Evolutionary conservation across 2,329 filamentous ascomycete species (phyloP), one percentile per base, ranked within the genome.

Genomic region (Colletotrichum endophyticum): DNA sequence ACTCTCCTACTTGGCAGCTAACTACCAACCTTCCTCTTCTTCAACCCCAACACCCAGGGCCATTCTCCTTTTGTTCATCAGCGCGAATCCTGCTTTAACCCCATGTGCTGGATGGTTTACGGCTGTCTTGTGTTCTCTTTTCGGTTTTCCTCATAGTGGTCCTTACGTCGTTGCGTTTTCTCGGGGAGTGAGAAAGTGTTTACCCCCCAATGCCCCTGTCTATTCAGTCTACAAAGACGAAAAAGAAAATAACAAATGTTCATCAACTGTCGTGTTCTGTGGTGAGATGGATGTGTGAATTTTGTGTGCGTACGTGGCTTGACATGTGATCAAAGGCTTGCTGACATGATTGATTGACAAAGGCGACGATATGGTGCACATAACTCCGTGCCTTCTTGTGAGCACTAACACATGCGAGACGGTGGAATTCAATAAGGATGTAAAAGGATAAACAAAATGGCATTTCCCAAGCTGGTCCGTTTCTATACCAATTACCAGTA

Each of bases 211-310:
- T 77, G 77, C 71, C 77, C 76, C 67, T 64, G 75, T 78, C 72
- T 72, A 77, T 78, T 78, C 73, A 61, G 77, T 78, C 72, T 76
- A 44, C 64, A 71, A 53, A 78, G 72, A 78, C 72, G 36, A 72
- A 70, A 71, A 77, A 78, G 70, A 78, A 77, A 78, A 78, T 77
- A 70, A 75, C 77, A 75, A 72, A 78, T 39, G 72, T 78, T 78
- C 77, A 78, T 78, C 70, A 75, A 77, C 30, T 34, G 9, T 30
- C 22, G 59, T 39, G 70, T 2, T 8, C n/a, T 22, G 27, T n/a
- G 34, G 39, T 63, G 59, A 36, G 5, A 8, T 25, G 59, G 11
- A 22, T 13, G 44, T 25, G 44, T 53, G 44, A 53, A 53, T 12
- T 53, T n/a, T 53, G 44, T 53, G 44, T 53, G 44, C 28, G 13